Evolutionary conservation across 805 yeast genomes (phyloP), one percentile per base, ranked within the genome.

Genomic region (Candida golubevii): DNA sequence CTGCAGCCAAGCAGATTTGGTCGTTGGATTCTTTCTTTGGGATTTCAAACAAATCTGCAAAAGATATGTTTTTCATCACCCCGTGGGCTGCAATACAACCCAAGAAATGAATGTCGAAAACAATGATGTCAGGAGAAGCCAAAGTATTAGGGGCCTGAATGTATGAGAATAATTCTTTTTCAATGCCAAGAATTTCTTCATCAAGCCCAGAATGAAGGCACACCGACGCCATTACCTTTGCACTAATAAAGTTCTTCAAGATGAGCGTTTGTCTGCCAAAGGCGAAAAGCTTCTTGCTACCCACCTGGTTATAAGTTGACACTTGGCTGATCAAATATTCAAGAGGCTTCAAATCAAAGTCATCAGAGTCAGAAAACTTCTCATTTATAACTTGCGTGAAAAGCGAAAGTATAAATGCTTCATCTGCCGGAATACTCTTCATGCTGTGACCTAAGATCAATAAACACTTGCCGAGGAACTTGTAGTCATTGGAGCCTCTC

Each of bases 31-130:
- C 38, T 4, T 50, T 52, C 8, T 56, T 57, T 47, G 72, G 56
- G 46, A 64, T 54, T 14, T 44, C 46, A 51, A 61, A 59, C 51
- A 80, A 58, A 13, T 71, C 63, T 1, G 61, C 66, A 26, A 74
- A 52, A 4, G 66, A 58, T 15, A 67, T 51, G 6, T 39, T 38
- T 5, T 37, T 30, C 28, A 44, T 35, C 7, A 36, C 43, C 7
- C 34, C 33, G 11, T 14, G 38, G 2, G 50, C 35, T n/a, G 78
- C 74, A 28, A 77, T 64, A 45, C 72, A 71, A 5, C 83, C 85
- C 41, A 81, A 57, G 33, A 75, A 74, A 32, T 71, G 72, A 35
- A 67, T 58, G 36, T 63, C 62, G 52, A 72, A 74, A 1, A 65
- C 47, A 12, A 61, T 41, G 32, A 58, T 48, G 15, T 48, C 54